phyloP scores from a whole-genome alignment of 331 rosid genomes.

The Quercus phellos region DNA sequence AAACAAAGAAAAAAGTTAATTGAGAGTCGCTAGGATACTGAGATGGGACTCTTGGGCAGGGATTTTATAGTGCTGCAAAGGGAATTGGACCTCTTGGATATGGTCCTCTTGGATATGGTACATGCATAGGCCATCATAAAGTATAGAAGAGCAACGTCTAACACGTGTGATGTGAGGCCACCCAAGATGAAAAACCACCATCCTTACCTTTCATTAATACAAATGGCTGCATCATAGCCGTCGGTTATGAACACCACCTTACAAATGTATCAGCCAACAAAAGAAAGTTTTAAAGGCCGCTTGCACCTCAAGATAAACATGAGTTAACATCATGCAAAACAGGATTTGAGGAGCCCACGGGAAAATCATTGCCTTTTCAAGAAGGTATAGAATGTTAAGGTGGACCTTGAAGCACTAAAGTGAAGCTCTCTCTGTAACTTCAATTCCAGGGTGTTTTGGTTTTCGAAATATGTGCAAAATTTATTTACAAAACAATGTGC shows the following conservation, averaged over 20 bases:
- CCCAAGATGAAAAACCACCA: slow-evolving; percentile 30
- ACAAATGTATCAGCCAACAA: slow-evolving; percentile 10
- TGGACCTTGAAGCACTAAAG: not conserved
- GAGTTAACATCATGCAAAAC: not conserved
- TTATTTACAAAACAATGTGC: too few relatives aligned
- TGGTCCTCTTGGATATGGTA: slow-evolving; percentile 14
- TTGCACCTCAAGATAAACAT: slow-evolving; percentile 31
- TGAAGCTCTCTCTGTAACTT: slow-evolving; percentile 9
- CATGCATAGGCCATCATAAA: slow-evolving; percentile 51
- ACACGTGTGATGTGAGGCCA: slow-evolving; percentile 45
- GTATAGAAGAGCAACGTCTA: slow-evolving; percentile 7
- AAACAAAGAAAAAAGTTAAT: not conserved
- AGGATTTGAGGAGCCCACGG: slow-evolving; percentile 18
- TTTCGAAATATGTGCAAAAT: too few relatives aligned
- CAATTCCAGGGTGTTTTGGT: not conserved
- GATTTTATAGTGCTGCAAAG: not conserved
- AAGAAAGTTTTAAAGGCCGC: not conserved
- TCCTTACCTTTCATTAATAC: slow-evolving; percentile 12
- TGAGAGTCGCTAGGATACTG: not conserved
- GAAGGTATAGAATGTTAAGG: slow-evolving; percentile 20
- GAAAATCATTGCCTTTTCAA: not conserved
- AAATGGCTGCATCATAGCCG: slow-evolving; percentile 31
- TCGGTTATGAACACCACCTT: not conserved
- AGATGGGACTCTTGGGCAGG: not conserved
- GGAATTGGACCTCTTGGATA: not conserved